Conservation (phyloP, 2,329 filamentous ascomycete species). For the Aureobasidium sp. region DNA sequence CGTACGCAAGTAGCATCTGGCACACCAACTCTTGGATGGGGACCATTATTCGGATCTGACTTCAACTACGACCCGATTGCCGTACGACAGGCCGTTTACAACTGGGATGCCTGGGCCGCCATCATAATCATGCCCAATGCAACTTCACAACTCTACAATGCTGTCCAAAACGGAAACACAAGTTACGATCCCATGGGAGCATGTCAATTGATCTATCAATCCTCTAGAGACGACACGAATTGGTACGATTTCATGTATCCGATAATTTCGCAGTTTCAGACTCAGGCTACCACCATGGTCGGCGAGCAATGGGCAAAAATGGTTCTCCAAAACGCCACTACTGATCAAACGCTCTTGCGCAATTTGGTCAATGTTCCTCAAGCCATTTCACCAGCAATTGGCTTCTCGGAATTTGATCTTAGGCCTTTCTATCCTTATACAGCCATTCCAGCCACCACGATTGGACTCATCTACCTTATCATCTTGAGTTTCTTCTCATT, state of each 20-base stretch:
- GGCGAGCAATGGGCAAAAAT: slow-evolving; percentile 36
- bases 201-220: slow-evolving; percentile 47
- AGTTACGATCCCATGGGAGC: slow-evolving; percentile 53
- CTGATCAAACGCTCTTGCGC: slow-evolving; percentile 28
- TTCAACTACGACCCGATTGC: slow-evolving; percentile 48
- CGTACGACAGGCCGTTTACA: slow-evolving; percentile 51
- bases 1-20: slow-evolving; percentile 33
- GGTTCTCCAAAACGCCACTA: slow-evolving; percentile 33
- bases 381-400: slow-evolving; percentile 47
- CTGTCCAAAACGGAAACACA: slow-evolving; percentile 45
- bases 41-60: slow-evolving; percentile 37
- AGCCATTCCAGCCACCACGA: slow-evolving; percentile 48
- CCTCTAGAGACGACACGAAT: slow-evolving; percentile 49
- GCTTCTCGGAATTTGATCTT: slow-evolving; percentile 48
- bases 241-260: slow-evolving; percentile 43
- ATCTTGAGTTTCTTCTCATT: slow-evolving; percentile 60
- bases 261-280: slow-evolving; percentile 39
- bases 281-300: slow-evolving; percentile 39
- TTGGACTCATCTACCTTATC: slow-evolving; percentile 58
- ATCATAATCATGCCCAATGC: slow-evolving; percentile 56
- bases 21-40: slow-evolving; percentile 41
- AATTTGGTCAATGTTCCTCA: slow-evolving; percentile 43
- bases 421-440: slow-evolving; percentile 47
- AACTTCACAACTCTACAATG: slow-evolving; percentile 42
- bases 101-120: slow-evolving; percentile 51